Evolutionary conservation across 208 protist genomes (phyloP).

Genomic region (Endotrypanum monterogeii): DNA sequence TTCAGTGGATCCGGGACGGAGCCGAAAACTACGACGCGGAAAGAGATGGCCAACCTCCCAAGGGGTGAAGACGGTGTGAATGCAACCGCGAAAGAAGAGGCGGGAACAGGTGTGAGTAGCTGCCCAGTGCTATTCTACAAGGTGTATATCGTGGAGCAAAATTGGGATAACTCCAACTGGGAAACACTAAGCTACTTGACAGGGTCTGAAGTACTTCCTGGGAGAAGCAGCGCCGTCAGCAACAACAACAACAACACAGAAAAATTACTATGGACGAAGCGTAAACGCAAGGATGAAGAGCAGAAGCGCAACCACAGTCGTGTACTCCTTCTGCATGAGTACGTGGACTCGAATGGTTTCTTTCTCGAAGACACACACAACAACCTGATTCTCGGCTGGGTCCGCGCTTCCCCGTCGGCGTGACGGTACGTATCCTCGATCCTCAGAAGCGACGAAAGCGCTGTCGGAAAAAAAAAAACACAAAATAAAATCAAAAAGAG

Average conservation of each 20-base stretch:
- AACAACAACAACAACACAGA: not conserved
- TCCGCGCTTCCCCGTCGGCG: slow-evolving; percentile 22
- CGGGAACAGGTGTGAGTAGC: not conserved
- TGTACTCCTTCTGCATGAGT: slow-evolving; percentile 44
- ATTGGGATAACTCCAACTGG: slow-evolving; percentile 56
- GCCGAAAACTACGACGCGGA: not conserved
- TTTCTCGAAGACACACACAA: slow-evolving; percentile 47
- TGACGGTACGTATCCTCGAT: not conserved
- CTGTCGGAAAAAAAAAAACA: too few relatives aligned
- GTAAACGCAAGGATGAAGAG: not conserved
- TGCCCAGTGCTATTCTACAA: slow-evolving; percentile 34
- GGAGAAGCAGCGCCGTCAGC: not conserved
- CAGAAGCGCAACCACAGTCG: slow-evolving; percentile 28
- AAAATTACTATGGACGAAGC: not conserved
- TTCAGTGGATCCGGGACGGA: not conserved
- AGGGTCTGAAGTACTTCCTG: not conserved
- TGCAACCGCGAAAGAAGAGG: not conserved
- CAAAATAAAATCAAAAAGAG: not conserved
- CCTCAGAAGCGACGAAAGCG: not conserved
- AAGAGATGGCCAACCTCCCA: not conserved
- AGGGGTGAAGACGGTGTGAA: not conserved
- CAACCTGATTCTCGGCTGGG: slow-evolving; percentile 47
- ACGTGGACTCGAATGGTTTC: slow-evolving; percentile 32
- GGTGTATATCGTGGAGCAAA: slow-evolving; percentile 69
- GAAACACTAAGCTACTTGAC: slow-evolving; percentile 36